Base-by-base conservation (phyloP, 2,329 filamentous ascomycete genomes). In the Neocatenulostroma microsporum region DNA sequence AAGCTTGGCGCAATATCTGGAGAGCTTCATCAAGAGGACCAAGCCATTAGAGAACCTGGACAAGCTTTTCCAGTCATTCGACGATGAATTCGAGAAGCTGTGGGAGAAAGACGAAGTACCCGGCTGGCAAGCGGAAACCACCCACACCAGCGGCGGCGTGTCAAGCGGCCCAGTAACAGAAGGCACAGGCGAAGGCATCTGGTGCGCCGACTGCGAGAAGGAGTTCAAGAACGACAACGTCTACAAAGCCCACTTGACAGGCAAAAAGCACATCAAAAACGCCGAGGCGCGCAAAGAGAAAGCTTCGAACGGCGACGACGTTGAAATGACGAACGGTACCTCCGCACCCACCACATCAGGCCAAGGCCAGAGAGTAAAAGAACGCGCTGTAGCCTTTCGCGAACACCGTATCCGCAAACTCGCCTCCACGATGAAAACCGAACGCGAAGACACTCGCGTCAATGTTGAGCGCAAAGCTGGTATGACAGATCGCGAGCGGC, bases 391-490 rank as follows among this genome's bases (percentile, higher is more conserved):
- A 8, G 91, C 91, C 2, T 84, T 91, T 57, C 80, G 87, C 37
- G 91, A 98, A 58, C 82, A 82, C 60, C 78, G 86, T 13, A 74
- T 95, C 35, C 83, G 81, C 56, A 82, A 82, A 36, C 72, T 98
- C 5, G 78, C 85, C 8, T 74, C 80, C 31, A 77, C 83, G 4
- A 91, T 98, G 77, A 81, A 84, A 57, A 83, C 82, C 11, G 85
- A 94, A 57, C 82, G 89, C 39, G 76, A 82, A 60, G 89, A 94
- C 55, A 96, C 91, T 0, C 77, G 84, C 32, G 82, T 91, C 51
- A 96, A 98, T 54, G 87, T 96, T 9, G 93, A 98, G 70, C 83
- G 91, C 34, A 91, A 86, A 61, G 86, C 93, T 59, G 89, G 89
- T 47, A 94, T 98, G 87, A 98, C 91, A 3, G 89, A 96, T 57